Evolutionary conservation across 306 rosid species (phyloP), one percentile per base, ranked within the genome.

Genomic region (Lathyrus tuberosus): DNA sequence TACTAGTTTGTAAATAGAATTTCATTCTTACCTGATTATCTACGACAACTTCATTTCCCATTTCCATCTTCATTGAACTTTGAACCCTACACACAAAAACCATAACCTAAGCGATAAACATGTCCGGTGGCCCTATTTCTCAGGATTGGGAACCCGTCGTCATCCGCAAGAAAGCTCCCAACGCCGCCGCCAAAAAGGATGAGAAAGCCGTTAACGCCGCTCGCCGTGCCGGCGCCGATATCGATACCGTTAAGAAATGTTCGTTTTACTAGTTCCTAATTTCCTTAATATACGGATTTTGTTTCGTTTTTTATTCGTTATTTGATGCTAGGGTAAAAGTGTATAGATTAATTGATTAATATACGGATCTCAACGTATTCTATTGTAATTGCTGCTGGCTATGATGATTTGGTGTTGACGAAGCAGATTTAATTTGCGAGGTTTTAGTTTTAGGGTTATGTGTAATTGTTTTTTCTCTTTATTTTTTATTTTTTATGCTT

Each of bases 131-230:
- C 26, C 92, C 88, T 26, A 56, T 87, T 74, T 69, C 92, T 1
- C 95, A 89, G 80, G 96, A 92, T 46, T 92, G 96, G 96, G 97
- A 92, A 28, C 96, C 98, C 1, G 88, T 89, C 18, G 92, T 92
- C 5, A 71, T 92, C 68, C 84, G 92, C 74, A 92, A 89, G 84
- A 92, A 89, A 83, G 88, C 92, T 0, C 96, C 92, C 52, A 87
- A 76, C 78, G 85, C 96, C 51, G 95, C 96, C 58, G 96, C 98
- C 52, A 86, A 79, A 82, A 92, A 89, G 81, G 98, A 89, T 33
- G 96, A 92, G 75, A 87, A 92, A 76, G 98, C 90, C 51, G 96
- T 92, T 78, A 89, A 89, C 87, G 98, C 96, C 15, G 98, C 96
- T 37, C 96, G 95, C 53, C 96, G 92, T 22, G 0, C 89, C 67